These are phyloP conservation scores for Sideroxylon spinosum DNA, from an alignment of 179 eudicot genomes.

Conservation along the genomic window DNA sequence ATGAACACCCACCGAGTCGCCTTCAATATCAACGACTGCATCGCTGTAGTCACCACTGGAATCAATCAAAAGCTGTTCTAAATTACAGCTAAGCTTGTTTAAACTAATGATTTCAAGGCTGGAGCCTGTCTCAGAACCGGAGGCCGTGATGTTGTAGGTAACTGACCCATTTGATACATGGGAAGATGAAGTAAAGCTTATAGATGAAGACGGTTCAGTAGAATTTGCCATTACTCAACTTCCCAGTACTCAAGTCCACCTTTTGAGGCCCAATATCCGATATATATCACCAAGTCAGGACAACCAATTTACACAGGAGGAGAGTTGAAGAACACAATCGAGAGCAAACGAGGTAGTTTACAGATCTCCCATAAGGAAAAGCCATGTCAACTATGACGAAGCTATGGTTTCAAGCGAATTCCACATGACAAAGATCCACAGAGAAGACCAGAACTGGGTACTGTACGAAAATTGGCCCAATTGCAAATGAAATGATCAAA, in stretches of 20 bases:
- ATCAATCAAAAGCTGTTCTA: slow-evolving; percentile 30
- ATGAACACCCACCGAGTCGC: slow-evolving; percentile 34
- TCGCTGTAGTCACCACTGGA: slow-evolving; percentile 34
- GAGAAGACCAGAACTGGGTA: not conserved
- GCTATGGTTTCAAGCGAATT: slow-evolving; percentile 1
- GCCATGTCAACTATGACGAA: not conserved
- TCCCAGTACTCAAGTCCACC: not conserved
- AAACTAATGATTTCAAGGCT: slow-evolving; percentile 25
- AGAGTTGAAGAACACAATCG: not conserved
- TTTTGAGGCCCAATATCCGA: not conserved
- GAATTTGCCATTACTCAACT: slow-evolving; percentile 20
- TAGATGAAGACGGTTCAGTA: slow-evolving; percentile 24
- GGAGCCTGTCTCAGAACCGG: slow-evolving; percentile 19
- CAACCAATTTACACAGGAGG: not conserved
- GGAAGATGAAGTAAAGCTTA: slow-evolving; percentile 30
- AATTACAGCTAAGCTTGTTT: slow-evolving; percentile 26
- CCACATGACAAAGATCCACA: not conserved
- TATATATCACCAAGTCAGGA: not conserved
- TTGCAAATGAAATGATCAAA: not conserved
- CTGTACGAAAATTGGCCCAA: not conserved
- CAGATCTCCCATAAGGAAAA: not conserved
- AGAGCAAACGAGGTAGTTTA: not conserved
- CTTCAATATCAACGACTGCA: slow-evolving; percentile 42
- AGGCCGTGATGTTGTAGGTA: slow-evolving; percentile 10
- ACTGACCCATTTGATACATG: slow-evolving; percentile 24